Percentiles rank a stretch among this genome's conserved stretches.
Evolutionary conservation across 345 rosid genomes (phyloP).

Genomic region (Lepidium sativum): DNA sequence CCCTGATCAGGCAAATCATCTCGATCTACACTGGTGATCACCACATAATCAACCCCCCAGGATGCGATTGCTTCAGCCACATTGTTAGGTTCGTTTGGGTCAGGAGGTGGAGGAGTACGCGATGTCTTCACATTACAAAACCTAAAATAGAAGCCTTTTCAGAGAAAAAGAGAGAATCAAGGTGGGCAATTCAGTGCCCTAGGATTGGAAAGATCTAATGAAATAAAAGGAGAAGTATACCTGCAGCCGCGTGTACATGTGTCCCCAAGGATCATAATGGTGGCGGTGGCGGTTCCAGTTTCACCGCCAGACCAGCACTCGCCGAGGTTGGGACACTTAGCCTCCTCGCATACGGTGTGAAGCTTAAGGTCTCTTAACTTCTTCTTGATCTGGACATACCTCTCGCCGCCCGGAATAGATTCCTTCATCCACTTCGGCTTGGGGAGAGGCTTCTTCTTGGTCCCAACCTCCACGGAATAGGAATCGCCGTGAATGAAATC

Average conservation of each 20-base stretch:
- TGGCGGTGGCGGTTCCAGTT: conserved; percentile 95
- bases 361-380: conserved; percentile 85
- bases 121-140: conserved; percentile 97
- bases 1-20: conserved; percentile 91
- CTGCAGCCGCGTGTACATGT: conserved; percentile 98
- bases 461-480: conserved; percentile 91
- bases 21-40: conserved; percentile 86
- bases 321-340: conserved; percentile 86
- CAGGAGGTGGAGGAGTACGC: conserved; percentile 89
- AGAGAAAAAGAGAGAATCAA: background rate
- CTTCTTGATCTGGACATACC: conserved; percentile 94
- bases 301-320: conserved; percentile 99
- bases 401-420: conserved; percentile 85
- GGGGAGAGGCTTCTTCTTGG: conserved; percentile 89
- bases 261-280: conserved; percentile 93
- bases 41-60: conserved; percentile 93
- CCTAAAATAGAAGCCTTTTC: conserved; percentile 27
- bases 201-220: background rate
- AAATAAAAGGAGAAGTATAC: conserved; percentile 21
- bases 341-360: conserved; percentile 98
- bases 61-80: conserved; percentile 96
- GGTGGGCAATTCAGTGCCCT: background rate
- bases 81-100: conserved; percentile 79
- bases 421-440: conserved; percentile 99
- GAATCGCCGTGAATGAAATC: conserved; percentile 49